These are phyloP conservation scores for Trapa bicornis DNA, from an alignment of 345 rosid species.

Conservation along the genomic window DNA sequence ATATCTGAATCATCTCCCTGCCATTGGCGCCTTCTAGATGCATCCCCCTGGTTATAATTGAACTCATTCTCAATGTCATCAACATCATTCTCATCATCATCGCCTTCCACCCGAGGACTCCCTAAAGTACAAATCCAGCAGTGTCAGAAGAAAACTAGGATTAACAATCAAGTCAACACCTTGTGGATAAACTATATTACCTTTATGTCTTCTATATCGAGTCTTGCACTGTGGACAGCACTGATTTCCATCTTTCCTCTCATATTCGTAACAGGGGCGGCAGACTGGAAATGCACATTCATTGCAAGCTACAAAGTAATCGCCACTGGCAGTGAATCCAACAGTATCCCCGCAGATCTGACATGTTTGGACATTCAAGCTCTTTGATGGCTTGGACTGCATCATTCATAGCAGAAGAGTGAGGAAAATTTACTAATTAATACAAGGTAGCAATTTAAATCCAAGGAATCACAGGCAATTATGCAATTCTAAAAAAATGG, in stretches of 20 bases:
- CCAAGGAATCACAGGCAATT: neutral
- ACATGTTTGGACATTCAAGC: slow-evolving; percentile 63
- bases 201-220: slow-evolving; percentile 87
- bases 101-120: slow-evolving; percentile 88
- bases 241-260: slow-evolving; percentile 96
- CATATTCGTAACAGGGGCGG: slow-evolving; percentile 96
- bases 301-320: slow-evolving; percentile 89
- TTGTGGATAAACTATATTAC: slow-evolving; percentile 21
- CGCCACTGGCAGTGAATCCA: slow-evolving; percentile 50
- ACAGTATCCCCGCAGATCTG: slow-evolving; percentile 94
- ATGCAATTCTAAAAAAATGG: neutral
- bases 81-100: slow-evolving; percentile 94
- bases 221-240: slow-evolving; percentile 99
- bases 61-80: slow-evolving; percentile 97
- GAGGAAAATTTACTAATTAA: neutral
- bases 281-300: slow-evolving; percentile 99
- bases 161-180: neutral
- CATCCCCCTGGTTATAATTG: slow-evolving; percentile 53
- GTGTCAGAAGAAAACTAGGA: neutral
- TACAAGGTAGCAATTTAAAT: neutral
- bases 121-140: slow-evolving; percentile 33
- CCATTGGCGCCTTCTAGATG: slow-evolving; percentile 57
- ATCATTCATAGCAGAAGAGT: slow-evolving; percentile 14
- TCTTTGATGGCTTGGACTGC: slow-evolving; percentile 85
- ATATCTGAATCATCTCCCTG: slow-evolving; percentile 77